Percentiles rank a stretch among this genome's conserved stretches.
phyloP scores from a whole-genome alignment of 306 rosid species.

The Coriaria nepalensis region DNA sequence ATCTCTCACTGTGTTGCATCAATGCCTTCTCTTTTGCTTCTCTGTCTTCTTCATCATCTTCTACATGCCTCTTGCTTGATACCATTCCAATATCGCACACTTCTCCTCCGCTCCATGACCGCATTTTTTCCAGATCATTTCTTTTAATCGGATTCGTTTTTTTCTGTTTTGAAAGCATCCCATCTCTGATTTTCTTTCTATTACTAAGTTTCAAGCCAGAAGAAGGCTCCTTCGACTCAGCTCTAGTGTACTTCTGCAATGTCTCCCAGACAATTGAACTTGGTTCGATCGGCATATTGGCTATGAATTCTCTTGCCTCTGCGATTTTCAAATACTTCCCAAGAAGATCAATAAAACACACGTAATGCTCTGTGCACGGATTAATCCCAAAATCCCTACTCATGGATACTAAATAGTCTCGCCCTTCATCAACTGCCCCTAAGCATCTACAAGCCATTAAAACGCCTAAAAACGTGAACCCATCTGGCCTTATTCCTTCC shows the following conservation, averaged over 20 bases:
- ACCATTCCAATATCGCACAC: not conserved
- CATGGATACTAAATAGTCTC: not conserved
- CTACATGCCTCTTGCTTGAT: not conserved
- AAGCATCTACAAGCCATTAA: too few relatives aligned
- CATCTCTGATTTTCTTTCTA: not conserved
- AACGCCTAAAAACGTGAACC: too few relatives aligned
- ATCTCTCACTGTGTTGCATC: slow-evolving; percentile 12
- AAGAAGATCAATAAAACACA: too few relatives aligned
- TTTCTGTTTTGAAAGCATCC: not conserved
- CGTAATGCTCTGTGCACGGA: not conserved
- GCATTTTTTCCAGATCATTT: not conserved
- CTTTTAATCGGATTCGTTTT: slow-evolving; percentile 1
- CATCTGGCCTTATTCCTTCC: too few relatives aligned
- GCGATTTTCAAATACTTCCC: too few relatives aligned
- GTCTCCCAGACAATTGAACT: not conserved
- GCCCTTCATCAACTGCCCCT: too few relatives aligned
- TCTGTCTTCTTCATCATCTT: not conserved
- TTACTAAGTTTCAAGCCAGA: not conserved
- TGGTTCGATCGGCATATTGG: too few relatives aligned
- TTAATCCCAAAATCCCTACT: slow-evolving; percentile 3
- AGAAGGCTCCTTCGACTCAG: not conserved
- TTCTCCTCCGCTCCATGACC: not conserved
- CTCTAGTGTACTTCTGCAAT: not conserved
- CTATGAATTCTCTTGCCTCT: too few relatives aligned
- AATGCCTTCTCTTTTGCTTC: slow-evolving; percentile 7